A percentile compares a stretch with the other conserved stretches of the same genome.
Conservation (phyloP, 768 basidiomycete genomes). For the Lactifluus pinguis region DNA sequence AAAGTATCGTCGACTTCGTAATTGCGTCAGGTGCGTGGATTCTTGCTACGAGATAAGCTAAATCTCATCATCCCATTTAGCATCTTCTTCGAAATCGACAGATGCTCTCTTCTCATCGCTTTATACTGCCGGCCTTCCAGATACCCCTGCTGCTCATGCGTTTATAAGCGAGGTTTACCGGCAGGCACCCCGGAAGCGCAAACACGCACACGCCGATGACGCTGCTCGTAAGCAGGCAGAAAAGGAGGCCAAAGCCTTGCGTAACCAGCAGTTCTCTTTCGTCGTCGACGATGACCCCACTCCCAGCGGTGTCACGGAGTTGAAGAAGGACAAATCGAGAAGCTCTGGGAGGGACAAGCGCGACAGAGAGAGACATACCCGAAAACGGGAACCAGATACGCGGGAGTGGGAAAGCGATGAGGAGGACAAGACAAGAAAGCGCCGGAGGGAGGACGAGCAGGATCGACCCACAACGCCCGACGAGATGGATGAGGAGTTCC, state of each 20-base stretch:
- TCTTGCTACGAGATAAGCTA: background rate
- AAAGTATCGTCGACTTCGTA: constrained; percentile 79
- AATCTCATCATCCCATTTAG: constrained; percentile 29
- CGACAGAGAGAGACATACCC: constrained; percentile 49
- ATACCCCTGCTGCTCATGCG: constrained; percentile 67
- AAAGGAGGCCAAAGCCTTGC: constrained; percentile 60
- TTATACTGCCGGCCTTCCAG: constrained; percentile 68
- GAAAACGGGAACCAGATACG: constrained; percentile 75
- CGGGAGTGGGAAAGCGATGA: constrained; percentile 91
- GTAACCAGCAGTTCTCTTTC: constrained; percentile 68
- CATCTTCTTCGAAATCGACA: constrained; percentile 75
- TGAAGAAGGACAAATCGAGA: constrained; percentile 26
- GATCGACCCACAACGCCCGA: constrained; percentile 26
- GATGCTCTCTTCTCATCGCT: constrained; percentile 72
- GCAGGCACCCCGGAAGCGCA: constrained; percentile 70
- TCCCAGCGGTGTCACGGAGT: constrained; percentile 31
- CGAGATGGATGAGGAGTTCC: constrained; percentile 35
- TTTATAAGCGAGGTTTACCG: constrained; percentile 74
- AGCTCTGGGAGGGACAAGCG: constrained; percentile 40
- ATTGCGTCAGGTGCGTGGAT: constrained; percentile 62
- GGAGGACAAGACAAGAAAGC: constrained; percentile 67
- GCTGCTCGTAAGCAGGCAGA: constrained; percentile 58
- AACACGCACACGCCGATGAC: constrained; percentile 47
- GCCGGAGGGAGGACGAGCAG: constrained; percentile 43
- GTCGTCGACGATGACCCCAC: constrained; percentile 70